Conservation (phyloP, 306 rosid genomes). For the Lathyrus sativus region DNA sequence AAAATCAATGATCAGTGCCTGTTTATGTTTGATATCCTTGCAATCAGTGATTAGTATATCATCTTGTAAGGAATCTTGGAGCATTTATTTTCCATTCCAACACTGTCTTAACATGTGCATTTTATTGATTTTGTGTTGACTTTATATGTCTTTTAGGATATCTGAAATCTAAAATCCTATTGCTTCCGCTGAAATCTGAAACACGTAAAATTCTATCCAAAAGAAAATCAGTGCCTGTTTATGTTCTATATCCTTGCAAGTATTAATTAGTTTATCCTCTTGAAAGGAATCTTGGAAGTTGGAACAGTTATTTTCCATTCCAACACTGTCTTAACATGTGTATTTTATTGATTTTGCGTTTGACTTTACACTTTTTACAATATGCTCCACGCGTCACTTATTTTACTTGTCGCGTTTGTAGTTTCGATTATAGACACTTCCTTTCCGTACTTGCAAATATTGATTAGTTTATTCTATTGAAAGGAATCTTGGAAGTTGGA, state of each 20-base stretch:
- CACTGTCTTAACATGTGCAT: too few species aligned
- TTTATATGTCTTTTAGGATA: too few species aligned
- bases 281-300: conserved; percentile 26
- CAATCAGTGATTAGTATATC: too few species aligned
- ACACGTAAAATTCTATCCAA: background rate
- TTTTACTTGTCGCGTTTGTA: background rate
- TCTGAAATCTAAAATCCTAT: too few species aligned
- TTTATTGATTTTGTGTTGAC: too few species aligned
- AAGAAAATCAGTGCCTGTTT: background rate
- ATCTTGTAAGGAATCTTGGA: too few species aligned
- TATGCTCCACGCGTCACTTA: background rate
- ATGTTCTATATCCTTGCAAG: conserved; percentile 28
- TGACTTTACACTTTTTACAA: background rate
- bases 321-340: conserved; percentile 5
- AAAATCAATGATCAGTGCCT: too few species aligned
- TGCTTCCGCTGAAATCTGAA: too few species aligned
- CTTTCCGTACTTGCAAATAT: background rate
- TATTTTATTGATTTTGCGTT: conserved; percentile 12
- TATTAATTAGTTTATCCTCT: conserved; percentile 21
- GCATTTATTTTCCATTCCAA: too few species aligned
- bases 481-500: too few species aligned
- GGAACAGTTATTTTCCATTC: conserved; percentile 25
- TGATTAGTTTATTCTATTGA: too few species aligned
- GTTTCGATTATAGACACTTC: background rate
- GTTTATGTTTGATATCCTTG: too few species aligned